Evolutionary conservation across 371 early-diverging fungal species (phyloP).

Genomic region (Neoconidiobolus thromboides): DNA sequence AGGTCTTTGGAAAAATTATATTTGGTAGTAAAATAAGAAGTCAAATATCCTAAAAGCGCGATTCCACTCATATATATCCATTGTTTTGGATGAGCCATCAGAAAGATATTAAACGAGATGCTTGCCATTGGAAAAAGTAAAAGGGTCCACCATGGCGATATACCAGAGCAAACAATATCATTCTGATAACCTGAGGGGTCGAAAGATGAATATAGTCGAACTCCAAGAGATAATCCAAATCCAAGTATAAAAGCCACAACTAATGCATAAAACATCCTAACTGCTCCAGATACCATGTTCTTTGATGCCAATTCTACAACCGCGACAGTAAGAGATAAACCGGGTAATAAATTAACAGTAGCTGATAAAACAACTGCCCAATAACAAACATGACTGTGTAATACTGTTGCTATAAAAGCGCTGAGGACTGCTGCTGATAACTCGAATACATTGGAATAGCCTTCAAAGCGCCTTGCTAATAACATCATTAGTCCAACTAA

Average conservation of each 20-base stretch:
- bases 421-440: constrained; percentile 26
- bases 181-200: constrained; percentile 5
- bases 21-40: constrained; percentile 12
- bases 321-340: constrained; percentile 29
- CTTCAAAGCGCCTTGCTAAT: constrained; percentile 19
- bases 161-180: constrained; percentile 9
- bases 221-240: constrained; percentile 41
- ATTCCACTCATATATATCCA: constrained; percentile 15
- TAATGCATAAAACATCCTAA: constrained; percentile 39
- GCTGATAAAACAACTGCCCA: constrained; percentile 26
- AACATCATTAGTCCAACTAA: constrained; percentile 20
- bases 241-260: constrained; percentile 38
- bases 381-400: constrained; percentile 22
- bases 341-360: constrained; percentile 30
- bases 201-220: constrained; percentile 18
- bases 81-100: constrained; percentile 14
- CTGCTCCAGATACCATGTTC: constrained; percentile 48
- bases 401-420: constrained; percentile 25
- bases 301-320: constrained; percentile 50
- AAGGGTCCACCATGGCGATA: constrained; percentile 13
- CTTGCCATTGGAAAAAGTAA: constrained; percentile 12
- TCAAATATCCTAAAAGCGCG: constrained; percentile 11
- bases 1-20: constrained; percentile 9
- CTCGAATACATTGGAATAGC: constrained; percentile 31
- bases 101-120: constrained; percentile 11